These are phyloP conservation scores for Penicillium samsonianum DNA, from an alignment of 495 filamentous ascomycete species.

Conservation along the genomic window DNA sequence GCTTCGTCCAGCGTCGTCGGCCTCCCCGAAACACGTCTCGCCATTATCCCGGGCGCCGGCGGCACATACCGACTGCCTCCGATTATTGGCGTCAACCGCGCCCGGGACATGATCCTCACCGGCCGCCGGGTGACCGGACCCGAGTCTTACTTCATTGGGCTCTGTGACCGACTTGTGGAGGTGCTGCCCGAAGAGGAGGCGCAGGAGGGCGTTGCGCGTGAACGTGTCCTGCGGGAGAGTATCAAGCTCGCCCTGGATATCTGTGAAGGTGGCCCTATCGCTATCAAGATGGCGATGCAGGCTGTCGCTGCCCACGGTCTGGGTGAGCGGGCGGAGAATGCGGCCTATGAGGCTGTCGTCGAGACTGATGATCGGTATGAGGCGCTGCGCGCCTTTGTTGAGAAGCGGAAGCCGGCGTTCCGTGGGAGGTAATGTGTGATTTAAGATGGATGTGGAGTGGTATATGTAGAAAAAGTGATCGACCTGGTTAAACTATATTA, in stretches of 20 bases:
- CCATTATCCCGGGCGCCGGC: conserved; percentile 92
- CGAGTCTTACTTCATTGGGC: conserved; percentile 81
- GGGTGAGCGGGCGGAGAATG: conserved; percentile 68
- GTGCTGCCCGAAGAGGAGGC: conserved; percentile 59
- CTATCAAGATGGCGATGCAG: conserved; percentile 67
- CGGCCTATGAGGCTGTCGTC: conserved; percentile 76
- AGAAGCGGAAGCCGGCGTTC: conserved; percentile 88
- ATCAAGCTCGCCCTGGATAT: conserved; percentile 78
- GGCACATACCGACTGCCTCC: conserved; percentile 82
- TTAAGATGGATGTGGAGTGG: not conserved
- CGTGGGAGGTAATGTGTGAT: conserved; percentile 53
- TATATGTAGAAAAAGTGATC: not conserved
- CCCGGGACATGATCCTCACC: conserved; percentile 82
- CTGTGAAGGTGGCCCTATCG: conserved; percentile 83
- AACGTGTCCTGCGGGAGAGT: conserved; percentile 68
- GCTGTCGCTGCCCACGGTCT: conserved; percentile 65
- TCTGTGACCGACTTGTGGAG: conserved; percentile 81
- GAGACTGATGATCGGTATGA: conserved; percentile 82
- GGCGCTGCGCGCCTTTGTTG: conserved; percentile 80
- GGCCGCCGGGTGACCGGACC: conserved; percentile 74
- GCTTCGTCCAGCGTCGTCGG: conserved; percentile 70
- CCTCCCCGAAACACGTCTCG: conserved; percentile 86
- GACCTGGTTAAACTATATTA: not conserved
- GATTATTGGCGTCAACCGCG: conserved; percentile 72
- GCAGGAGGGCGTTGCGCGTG: conserved; percentile 55